Evolutionary conservation across 2,329 filamentous ascomycete genomes (phyloP), one percentile per base, ranked within the genome.

Genomic region (Tolypocladium tropicale): DNA sequence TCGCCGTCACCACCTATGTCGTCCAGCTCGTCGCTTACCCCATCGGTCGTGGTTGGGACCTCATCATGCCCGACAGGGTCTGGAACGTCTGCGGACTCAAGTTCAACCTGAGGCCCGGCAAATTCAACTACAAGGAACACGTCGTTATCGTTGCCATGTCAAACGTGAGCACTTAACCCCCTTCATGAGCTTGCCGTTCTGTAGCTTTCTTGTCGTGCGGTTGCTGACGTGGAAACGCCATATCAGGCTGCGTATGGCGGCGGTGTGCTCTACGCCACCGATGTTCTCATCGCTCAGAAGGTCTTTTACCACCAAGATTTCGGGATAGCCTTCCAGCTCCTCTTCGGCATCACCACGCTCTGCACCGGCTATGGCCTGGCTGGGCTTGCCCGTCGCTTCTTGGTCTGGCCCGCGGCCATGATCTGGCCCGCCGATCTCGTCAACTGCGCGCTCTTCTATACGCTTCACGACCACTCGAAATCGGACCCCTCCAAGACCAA

Each of bases 121-220:
- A 75, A 23, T 84, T 84, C 70, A 84, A 83, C 68, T 78, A 77
- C 67, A 84, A 84, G 70, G 81, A 84, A 64, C 81, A 84, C 63
- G 78, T 82, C 53, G 70, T 83, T 41, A 82, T 84, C 61, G 80
- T 83, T 28, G 78, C 82, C 65, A 85, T 85, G 82, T 83, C 81
- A 2, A 84, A 83, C 66, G 81, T 83, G 62, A 70, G 79, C 21
- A 32, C 32, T 46, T 9, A 12, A 48, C 41, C 14, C 51, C 23
- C 34, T 34, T 5, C 11, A 14, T 12, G 4, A n/a, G 18, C n/a
- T n/a, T 25, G 12, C 18, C n/a, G 34, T n/a, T 32, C 30, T 48
- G 23, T 23, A n/a, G 16, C 43, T 49, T 39, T n/a, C 5, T 49
- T 6, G 4, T n/a, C 7, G 23, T 49, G n/a, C n/a, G 41, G 10